Evolutionary conservation across 1,139 yeast species (phyloP).

Genomic region (Eremothecium sinecaudum): DNA sequence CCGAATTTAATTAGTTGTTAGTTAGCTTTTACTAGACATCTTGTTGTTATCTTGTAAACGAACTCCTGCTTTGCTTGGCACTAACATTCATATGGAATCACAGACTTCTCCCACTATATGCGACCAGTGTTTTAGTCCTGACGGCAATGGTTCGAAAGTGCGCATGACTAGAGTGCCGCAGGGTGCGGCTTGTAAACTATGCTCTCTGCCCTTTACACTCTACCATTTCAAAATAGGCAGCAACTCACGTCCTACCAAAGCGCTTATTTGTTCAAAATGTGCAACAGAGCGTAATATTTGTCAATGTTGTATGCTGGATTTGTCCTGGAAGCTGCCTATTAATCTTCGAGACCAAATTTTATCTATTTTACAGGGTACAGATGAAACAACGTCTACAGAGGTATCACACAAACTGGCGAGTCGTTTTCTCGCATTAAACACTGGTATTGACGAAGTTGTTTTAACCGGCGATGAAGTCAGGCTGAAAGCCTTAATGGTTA

Average conservation of each 20-base stretch:
- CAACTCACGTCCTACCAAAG: conserved; percentile 17
- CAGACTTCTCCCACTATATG: conserved; percentile 39
- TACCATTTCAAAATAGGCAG: conserved; percentile 53
- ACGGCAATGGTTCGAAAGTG: conserved; percentile 55
- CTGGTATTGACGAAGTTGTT: conserved; percentile 38
- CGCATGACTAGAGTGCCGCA: conserved; percentile 64
- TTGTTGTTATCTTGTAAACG: no score
- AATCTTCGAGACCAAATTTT: conserved; percentile 74
- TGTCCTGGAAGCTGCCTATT: conserved; percentile 69
- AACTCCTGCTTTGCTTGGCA: no score
- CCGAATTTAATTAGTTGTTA: no score
- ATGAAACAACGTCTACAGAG: conserved; percentile 35
- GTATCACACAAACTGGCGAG: conserved; percentile 43
- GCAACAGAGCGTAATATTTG: conserved; percentile 75
- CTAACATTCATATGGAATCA: no score
- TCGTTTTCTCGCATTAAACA: conserved; percentile 44
- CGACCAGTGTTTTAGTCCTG: conserved; percentile 49
- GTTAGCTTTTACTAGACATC: no score
- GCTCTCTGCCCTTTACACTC: conserved; percentile 77
- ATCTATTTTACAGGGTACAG: conserved; percentile 55
- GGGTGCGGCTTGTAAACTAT: conserved; percentile 70
- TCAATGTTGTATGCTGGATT: conserved; percentile 77
- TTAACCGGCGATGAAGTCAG: conserved; percentile 28
- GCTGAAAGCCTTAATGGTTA: conserved; percentile 30
- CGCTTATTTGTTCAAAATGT: conserved; percentile 61